Base-by-base conservation (phyloP, 2,329 filamentous ascomycete species). In the Trichoderma cornu-damae region DNA sequence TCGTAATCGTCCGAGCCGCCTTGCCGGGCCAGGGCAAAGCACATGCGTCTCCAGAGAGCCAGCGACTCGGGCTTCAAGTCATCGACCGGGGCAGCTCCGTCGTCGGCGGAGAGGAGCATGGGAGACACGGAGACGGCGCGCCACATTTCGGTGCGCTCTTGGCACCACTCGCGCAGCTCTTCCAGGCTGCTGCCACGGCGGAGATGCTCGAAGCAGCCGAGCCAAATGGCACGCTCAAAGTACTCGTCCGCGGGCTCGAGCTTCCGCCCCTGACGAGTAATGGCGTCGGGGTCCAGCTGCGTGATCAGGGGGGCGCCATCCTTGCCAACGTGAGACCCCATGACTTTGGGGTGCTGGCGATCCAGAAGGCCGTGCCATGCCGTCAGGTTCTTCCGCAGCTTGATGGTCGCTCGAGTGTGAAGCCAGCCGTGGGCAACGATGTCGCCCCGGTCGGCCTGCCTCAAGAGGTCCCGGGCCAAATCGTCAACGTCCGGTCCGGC, bases 131-230 rank as follows among this genome's bases (percentile, higher is more conserved):
- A 89, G 34, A 93, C 81, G 40, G 90, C 90, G 61, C 93, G 85
- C 93, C 93, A 99, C 60, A 86, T 83, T 73, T 97, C 92, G 8
- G 90, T 89, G 59, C 89, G 83, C 65, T 93, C 88, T 46, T 87
- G 77, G 66, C 91, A 96, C 90, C 91, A 96, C 48, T 92, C 88
- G 55, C 85, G 83, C 61, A 97, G 88, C 35, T 88, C 82, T 7
- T 81, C 73, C 73, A 88, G 83, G 60, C 79, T 84, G 63, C 84
- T 86, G n/a, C 94, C 94, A 44, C 91, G 85, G 48, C 93, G 85
- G 52, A 99, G 78, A 77, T 96, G 89, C 70, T 96, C 90, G 76
- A 91, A 97, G 72, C 90, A 94, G n/a, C 89, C 88, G 60, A 92
- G 80, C 92, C 94, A 97, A 46, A 96, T 89, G 2, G 91, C 88